Conservation (phyloP, 352 stramenopile genomes). For the Thalassiosira livingstoniorum region DNA sequence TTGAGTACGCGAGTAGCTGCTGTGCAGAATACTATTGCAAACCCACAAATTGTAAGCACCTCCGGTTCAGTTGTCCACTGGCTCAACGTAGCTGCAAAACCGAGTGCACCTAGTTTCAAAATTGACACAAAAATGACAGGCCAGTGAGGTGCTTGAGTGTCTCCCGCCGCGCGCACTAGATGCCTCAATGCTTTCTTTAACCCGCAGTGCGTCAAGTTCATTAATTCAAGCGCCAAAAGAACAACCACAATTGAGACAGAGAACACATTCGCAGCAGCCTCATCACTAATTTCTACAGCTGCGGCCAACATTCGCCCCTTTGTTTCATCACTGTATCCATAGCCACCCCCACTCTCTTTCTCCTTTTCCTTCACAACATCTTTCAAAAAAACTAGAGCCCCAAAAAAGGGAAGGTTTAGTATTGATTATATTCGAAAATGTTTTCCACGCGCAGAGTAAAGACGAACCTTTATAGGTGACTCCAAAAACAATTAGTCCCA, state of each 20-base stretch:
- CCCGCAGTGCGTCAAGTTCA: constrained; percentile 32
- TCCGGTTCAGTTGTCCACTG: background rate
- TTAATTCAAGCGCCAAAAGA: constrained; percentile 33
- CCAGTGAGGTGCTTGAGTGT: constrained; percentile 15
- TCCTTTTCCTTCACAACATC: constrained; percentile 28
- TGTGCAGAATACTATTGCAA: too few relatives aligned
- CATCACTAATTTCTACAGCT: constrained; percentile 13
- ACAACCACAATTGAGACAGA: constrained; percentile 31
- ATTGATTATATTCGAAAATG: background rate
- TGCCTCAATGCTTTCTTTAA: constrained; percentile 6
- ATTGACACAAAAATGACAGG: constrained; percentile 29
- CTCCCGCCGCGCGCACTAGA: background rate
- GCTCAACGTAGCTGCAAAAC: background rate
- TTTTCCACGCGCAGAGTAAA: background rate
- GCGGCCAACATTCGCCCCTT: constrained; percentile 24
- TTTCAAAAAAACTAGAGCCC: constrained; percentile 22
- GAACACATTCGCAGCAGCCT: constrained; percentile 21
- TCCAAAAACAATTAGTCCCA: constrained; percentile 50
- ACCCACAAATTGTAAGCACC: too few relatives aligned
- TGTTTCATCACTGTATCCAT: background rate
- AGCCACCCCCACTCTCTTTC: constrained; percentile 11
- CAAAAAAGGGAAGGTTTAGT: background rate
- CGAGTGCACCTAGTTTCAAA: constrained; percentile 16
- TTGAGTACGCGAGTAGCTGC: background rate
- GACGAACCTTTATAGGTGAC: constrained; percentile 35